Evolutionary conservation across 2,329 filamentous ascomycete genomes (phyloP).

Genomic region (Chrysoporthe deuterocubensis): DNA sequence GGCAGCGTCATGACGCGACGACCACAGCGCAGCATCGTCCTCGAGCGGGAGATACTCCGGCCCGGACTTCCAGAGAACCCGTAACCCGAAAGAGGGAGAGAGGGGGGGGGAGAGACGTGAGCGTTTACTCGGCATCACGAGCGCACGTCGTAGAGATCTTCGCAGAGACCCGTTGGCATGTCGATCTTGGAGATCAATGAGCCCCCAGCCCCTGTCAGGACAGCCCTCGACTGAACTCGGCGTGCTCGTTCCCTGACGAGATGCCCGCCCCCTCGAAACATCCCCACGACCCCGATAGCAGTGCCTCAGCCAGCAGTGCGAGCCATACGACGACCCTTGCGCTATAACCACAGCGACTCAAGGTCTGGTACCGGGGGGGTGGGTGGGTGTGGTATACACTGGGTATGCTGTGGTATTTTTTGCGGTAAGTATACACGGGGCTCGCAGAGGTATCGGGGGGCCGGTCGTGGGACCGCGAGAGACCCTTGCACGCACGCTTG

Average conservation of each 20-base stretch:
- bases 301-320: too few relatives aligned
- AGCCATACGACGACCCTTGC: too few relatives aligned
- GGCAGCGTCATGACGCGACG: background rate
- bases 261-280: too few relatives aligned
- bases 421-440: background rate
- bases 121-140: background rate
- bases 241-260: too few relatives aligned
- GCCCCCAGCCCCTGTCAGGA: background rate
- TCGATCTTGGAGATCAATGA: background rate
- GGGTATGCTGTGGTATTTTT: too few relatives aligned
- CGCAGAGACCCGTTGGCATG: background rate
- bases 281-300: too few relatives aligned
- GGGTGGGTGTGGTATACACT: background rate
- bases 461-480: background rate
- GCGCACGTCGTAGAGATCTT: background rate
- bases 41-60: background rate
- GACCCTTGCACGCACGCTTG: conserved; percentile 4
- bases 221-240: background rate
- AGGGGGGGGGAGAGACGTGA: too few relatives aligned
- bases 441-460: background rate
- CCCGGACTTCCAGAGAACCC: background rate
- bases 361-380: background rate
- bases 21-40: background rate
- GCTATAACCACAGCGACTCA: background rate
- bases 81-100: background rate